A percentile compares a stretch with the other conserved stretches of the same genome.
phyloP scores from a whole-genome alignment of 305 asterid genomes.

The Nicotiana rustica region DNA sequence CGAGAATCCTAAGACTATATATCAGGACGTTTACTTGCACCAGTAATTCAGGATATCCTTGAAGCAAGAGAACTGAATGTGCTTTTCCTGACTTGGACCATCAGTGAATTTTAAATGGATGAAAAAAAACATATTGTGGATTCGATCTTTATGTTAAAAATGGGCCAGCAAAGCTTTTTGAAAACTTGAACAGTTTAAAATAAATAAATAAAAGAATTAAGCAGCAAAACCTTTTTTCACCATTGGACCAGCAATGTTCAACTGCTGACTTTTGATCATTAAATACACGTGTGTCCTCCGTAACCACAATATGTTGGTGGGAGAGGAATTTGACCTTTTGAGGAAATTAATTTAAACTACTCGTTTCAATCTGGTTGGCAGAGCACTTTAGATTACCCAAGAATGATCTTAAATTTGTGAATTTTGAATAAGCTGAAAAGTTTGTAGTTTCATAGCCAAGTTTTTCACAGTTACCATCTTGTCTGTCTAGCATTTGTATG shows the following conservation, averaged over 20 bases:
- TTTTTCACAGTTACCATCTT: neutral
- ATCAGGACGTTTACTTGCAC: neutral
- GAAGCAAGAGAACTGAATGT: constrained; percentile 25
- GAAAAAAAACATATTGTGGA: constrained; percentile 4
- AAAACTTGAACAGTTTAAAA: neutral
- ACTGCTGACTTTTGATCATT: constrained; percentile 15
- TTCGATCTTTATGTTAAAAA: neutral
- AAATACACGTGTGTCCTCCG: neutral
- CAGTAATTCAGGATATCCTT: constrained; percentile 26
- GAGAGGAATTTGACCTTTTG: constrained; percentile 24
- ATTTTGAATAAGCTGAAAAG: neutral
- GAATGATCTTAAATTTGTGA: neutral
- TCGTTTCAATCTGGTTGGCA: constrained; percentile 3
- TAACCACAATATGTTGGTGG: neutral
- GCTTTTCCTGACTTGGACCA: constrained; percentile 23
- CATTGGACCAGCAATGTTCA: constrained; percentile 1
- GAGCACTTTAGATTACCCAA: constrained; percentile 13
- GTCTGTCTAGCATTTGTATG: neutral
- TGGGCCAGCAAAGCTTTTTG: constrained; percentile 9
- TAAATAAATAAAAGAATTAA: neutral
- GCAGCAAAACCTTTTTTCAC: neutral
- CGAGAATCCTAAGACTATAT: constrained; percentile 5
- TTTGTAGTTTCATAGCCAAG: neutral
- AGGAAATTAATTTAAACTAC: neutral
- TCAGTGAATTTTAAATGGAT: neutral